Evolutionary conservation across 2,329 filamentous ascomycete species (phyloP), one percentile per base, ranked within the genome.

Genomic region (Lecanoromycetidae sp.): DNA sequence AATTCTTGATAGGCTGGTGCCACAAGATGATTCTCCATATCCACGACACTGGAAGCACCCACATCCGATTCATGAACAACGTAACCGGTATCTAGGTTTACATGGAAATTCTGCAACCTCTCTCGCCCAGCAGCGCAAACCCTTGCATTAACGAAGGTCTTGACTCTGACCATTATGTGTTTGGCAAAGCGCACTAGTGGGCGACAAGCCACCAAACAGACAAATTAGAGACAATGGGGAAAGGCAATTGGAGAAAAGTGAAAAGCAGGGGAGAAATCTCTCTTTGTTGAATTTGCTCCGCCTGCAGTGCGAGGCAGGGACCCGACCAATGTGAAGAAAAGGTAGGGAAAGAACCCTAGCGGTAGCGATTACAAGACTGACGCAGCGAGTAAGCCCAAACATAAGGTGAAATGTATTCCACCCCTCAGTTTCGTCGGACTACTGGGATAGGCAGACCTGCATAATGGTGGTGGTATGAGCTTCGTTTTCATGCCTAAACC

Each of bases 1-100:
- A 77, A 57, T 50, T 77, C 74, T 19, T 76, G 60, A 54, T 73
- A 74, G 3, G 73, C 74, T 8, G 74, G 73, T 4, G 72, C 70
- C 44, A 76, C 61, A 39, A 76, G 71, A 38, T 60, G 63, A 33
- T 68, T 68, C 32, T 70, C 62, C 9, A 76, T 57, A 54, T 76
- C 71, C 38, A 72, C 49, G 20, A 43, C 26, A 29, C 23, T 34
- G 56, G 23, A n/a, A 15, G 38, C n/a, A 12, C 20, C 19, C 13
- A 34, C 34, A 12, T 29, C 2, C 39, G 44, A 44, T 23, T 46
- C 27, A 1, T n/a, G 12, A 10, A 48, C n/a, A 22, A 51, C 40
- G 7, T 23, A 44, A 15, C 68, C 69, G 2, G 63, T 66, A 44
- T 67, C 65, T 44, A 67, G 63, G 13, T 67, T 68, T 34, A 71